A percentile compares a stretch with the other conserved stretches of the same genome.
Conservation (phyloP, 164 flowering plant genomes). For the Kalanchoe fedtschenkoi region DNA sequence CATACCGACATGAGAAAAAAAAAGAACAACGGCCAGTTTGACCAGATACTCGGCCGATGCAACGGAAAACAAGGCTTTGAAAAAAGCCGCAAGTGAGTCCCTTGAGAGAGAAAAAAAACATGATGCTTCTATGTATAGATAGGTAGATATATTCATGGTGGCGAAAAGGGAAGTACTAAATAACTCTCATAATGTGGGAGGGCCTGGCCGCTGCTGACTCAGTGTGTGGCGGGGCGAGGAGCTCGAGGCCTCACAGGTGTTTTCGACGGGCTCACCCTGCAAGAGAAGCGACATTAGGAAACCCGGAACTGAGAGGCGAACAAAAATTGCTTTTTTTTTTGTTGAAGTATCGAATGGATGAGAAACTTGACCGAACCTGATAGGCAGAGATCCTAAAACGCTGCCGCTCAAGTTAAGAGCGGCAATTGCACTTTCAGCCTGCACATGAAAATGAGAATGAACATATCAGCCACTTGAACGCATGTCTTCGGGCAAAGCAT, state of each 20-base stretch:
- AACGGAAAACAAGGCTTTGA: not conserved
- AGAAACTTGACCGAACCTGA: slow-evolving; percentile 35
- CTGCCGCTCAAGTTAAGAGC: slow-evolving; percentile 87
- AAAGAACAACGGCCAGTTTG: not conserved
- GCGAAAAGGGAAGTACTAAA: not conserved
- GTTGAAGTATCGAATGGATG: not conserved
- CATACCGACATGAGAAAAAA: too few species aligned
- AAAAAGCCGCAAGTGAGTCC: not conserved
- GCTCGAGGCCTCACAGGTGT: slow-evolving; percentile 67
- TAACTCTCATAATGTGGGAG: slow-evolving; percentile 9
- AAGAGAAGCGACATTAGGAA: not conserved
- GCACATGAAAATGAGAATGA: slow-evolving; percentile 12
- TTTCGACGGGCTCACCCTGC: slow-evolving; percentile 82
- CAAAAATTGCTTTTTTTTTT: not conserved
- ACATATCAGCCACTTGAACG: too few species aligned
- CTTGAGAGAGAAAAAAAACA: not conserved
- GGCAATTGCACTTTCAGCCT: slow-evolving; percentile 94
- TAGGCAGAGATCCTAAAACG: slow-evolving; percentile 63
- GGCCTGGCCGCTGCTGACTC: slow-evolving; percentile 13
- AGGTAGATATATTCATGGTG: not conserved
- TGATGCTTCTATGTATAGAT: not conserved
- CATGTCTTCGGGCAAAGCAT: too few species aligned
- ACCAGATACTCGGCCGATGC: not conserved
- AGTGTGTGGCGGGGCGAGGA: slow-evolving; percentile 41
- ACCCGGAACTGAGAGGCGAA: not conserved